Conservation (phyloP, 495 filamentous ascomycete genomes). For the Penicillium diatomitis region DNA sequence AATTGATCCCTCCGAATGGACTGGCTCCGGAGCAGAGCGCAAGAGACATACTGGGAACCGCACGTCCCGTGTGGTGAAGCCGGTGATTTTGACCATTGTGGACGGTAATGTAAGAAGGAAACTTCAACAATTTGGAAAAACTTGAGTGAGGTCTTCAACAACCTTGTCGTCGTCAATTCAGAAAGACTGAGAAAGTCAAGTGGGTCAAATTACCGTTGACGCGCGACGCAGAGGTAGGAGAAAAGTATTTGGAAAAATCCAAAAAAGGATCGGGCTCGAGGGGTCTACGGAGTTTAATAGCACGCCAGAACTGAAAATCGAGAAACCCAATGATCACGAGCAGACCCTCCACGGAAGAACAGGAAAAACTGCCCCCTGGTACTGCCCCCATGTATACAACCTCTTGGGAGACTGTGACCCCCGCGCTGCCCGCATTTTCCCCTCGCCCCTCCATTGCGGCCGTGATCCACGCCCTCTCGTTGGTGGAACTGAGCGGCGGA, state of each 20-base stretch:
- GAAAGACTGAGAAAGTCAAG: conserved; percentile 1
- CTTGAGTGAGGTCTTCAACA: too few relatives aligned
- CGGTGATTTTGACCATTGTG: conserved; percentile 69
- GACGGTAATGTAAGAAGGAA: background rate
- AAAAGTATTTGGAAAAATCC: too few relatives aligned
- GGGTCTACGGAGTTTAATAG: background rate
- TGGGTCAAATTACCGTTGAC: background rate
- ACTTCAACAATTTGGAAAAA: background rate
- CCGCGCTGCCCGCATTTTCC: conserved; percentile 14
- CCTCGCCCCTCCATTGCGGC: conserved; percentile 10
- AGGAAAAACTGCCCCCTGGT: conserved; percentile 6
- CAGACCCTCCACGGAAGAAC: background rate
- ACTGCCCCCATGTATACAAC: conserved; percentile 17
- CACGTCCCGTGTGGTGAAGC: conserved; percentile 73
- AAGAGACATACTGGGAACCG: conserved; percentile 62
- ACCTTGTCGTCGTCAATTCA: background rate
- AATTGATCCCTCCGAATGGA: background rate
- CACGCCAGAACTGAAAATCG: background rate
- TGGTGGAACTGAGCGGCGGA: conserved; percentile 21
- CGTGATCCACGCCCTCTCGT: conserved; percentile 6
- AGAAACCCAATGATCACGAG: background rate
- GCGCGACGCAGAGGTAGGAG: background rate
- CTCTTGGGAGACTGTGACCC: conserved; percentile 7
- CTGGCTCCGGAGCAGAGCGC: too few relatives aligned
- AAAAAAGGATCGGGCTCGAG: too few relatives aligned